Base-by-base conservation (phyloP, 192 early-diverging fungal species). In the Gamsiella multidivaricata region DNA sequence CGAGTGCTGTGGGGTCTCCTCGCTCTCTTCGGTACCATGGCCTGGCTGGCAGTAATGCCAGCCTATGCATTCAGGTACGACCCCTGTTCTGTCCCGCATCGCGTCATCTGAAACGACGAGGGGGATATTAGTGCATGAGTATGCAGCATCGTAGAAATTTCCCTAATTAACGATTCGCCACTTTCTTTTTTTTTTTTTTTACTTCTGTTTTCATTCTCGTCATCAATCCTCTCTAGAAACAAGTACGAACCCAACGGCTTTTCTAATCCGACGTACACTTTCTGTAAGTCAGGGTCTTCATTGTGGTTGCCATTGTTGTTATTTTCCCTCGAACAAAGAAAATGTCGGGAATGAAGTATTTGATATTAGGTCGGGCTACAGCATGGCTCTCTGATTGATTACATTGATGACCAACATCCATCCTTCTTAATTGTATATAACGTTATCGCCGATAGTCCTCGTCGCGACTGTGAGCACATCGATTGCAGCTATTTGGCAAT, bases 51-150 rank as follows among this genome's bases (percentile, higher is more conserved):
- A 15, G 28, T 78, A 37, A 78, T 68, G 47, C 74, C 74, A 3
- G 74, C 74, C 17, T 78, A 64, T 46, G 74, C 66, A 32, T 78
- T 78, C 49, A 63, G 74, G 74, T 76, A 76, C 23, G 25, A 26
- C 18, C 7, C 37, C 1, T 41, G 37, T 2, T 23, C 28, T 53
- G 45, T 46, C n/a, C 12, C 5, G 12, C 37, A 12, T 39, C 37
- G 22, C 18, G 22, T 41, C 54, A 56, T 56, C 31, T 39, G 37
- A 5, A 39, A 39, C 37, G 37, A n/a, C n/a, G n/a, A n/a, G n/a
- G n/a, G n/a, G n/a, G n/a, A n/a, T n/a, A n/a, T n/a, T n/a, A n/a
- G n/a, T n/a, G n/a, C n/a, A n/a, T n/a, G n/a, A n/a, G n/a, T n/a
- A n/a, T n/a, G n/a, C n/a, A n/a, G n/a, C n/a, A n/a, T n/a, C n/a